A percentile compares a stretch with the other conserved stretches of the same genome.
phyloP scores from a whole-genome alignment of 768 basidiomycete species.

The Austroboletus festivus region DNA sequence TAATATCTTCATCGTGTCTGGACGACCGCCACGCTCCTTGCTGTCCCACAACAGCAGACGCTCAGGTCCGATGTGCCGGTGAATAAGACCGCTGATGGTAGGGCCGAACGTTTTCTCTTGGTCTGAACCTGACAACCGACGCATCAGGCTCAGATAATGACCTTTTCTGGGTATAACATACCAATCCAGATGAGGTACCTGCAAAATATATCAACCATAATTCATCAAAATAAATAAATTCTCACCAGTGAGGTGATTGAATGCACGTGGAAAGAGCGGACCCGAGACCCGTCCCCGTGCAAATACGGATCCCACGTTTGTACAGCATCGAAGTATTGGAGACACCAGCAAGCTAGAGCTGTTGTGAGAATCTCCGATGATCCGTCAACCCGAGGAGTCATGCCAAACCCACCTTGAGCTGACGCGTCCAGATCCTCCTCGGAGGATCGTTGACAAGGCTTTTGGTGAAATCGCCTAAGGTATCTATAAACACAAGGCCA shows the following conservation, averaged over 20 bases:
- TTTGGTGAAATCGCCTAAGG: constrained; percentile 67
- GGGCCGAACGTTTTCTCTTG: constrained; percentile 84
- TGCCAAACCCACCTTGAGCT: constrained; percentile 56
- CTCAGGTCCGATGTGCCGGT: constrained; percentile 68
- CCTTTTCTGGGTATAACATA: constrained; percentile 27
- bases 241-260: constrained; percentile 71
- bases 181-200: constrained; percentile 83
- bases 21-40: constrained; percentile 68
- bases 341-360: constrained; percentile 66
- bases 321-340: constrained; percentile 81
- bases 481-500: neutral
- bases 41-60: constrained; percentile 77
- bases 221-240: constrained; percentile 1
- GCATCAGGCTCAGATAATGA: constrained; percentile 8
- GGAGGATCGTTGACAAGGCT: constrained; percentile 70
- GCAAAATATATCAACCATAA: constrained; percentile 3
- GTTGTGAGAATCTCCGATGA: constrained; percentile 3
- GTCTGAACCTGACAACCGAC: constrained; percentile 55
- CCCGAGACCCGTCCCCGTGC: constrained; percentile 80
- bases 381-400: constrained; percentile 4
- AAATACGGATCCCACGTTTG: constrained; percentile 75
- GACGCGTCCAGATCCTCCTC: constrained; percentile 70
- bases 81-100: constrained; percentile 71
- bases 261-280: constrained; percentile 76
- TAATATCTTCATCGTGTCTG: constrained; percentile 73